These are phyloP conservation scores for Urochloa ruziziensis DNA, from an alignment of 176 grass and related monocot species.

Conservation along the genomic window DNA sequence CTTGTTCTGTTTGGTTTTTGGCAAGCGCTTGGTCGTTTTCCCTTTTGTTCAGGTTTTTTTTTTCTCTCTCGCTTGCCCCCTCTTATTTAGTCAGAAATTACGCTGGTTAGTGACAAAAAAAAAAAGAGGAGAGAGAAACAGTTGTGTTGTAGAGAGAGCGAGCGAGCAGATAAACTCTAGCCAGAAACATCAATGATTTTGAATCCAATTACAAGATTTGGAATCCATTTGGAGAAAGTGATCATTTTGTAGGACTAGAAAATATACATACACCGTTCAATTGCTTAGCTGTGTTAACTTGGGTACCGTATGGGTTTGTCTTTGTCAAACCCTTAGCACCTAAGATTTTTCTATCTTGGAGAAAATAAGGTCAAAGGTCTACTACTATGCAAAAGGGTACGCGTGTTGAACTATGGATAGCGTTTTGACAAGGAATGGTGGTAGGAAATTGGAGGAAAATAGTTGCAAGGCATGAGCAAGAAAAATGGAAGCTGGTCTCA, in stretches of 20 bases:
- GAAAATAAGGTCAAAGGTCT: slow-evolving; percentile 17
- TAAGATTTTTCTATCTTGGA: slow-evolving; percentile 2
- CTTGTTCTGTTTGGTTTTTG: slow-evolving; percentile 29
- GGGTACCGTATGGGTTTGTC: slow-evolving; percentile 6
- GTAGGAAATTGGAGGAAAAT: neutral
- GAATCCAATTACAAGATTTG: neutral
- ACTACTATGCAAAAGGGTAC: neutral
- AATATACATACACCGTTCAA: neutral
- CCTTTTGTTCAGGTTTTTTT: neutral
- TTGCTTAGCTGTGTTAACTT: slow-evolving; percentile 29
- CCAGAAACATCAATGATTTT: neutral
- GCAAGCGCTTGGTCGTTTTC: slow-evolving; percentile 19
- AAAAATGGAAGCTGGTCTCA: neutral
- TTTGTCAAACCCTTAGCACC: slow-evolving; percentile 38
- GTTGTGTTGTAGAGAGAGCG: neutral
- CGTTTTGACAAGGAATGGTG: neutral
- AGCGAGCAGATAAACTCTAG: neutral
- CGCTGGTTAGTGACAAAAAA: slow-evolving; percentile 22
- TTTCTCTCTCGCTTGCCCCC: too few species aligned
- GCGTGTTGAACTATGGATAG: slow-evolving; percentile 19
- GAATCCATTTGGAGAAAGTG: neutral
- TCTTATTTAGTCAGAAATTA: slow-evolving; percentile 12
- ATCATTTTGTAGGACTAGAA: neutral
- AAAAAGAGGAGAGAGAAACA: neutral
- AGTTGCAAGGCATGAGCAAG: neutral